These are phyloP conservation scores for Ulota crispa DNA, from an alignment of 225 moss, liverwort and hornwort species.

Conservation along the genomic window DNA sequence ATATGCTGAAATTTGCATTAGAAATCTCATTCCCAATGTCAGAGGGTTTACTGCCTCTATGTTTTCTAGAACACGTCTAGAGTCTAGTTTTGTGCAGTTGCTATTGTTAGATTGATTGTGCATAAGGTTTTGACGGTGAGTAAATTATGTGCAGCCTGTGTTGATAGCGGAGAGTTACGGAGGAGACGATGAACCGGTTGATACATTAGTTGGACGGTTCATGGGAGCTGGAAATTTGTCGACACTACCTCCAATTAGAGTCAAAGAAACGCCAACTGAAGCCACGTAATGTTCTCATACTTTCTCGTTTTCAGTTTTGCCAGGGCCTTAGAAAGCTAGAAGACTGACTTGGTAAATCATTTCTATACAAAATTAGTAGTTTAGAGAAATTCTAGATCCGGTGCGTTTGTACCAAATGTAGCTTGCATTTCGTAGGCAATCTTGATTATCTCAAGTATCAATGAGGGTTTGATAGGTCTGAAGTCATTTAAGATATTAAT, in stretches of 20 bases:
- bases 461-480: too few relatives aligned
- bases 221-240: constrained; percentile 59
- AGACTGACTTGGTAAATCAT: neutral
- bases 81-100: neutral
- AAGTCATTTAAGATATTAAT: neutral
- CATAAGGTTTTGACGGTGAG: constrained; percentile 1
- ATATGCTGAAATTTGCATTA: neutral
- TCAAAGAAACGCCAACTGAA: constrained; percentile 83
- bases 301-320: neutral
- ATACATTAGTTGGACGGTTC: constrained; percentile 74
- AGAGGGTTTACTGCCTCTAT: neutral
- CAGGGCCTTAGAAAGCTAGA: neutral
- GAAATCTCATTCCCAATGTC: neutral
- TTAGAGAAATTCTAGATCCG: neutral
- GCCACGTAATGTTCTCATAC: constrained; percentile 57
- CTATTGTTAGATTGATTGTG: neutral
- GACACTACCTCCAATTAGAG: constrained; percentile 71
- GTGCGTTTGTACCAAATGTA: neutral
- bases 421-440: neutral
- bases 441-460: neutral
- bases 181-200: constrained; percentile 96
- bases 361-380: neutral
- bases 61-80: neutral
- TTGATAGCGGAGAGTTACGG: constrained; percentile 96
- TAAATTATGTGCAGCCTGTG: constrained; percentile 45